These are phyloP conservation scores for Yarrowia osloensis DNA, from an alignment of 805 yeast species.

Conservation along the genomic window DNA sequence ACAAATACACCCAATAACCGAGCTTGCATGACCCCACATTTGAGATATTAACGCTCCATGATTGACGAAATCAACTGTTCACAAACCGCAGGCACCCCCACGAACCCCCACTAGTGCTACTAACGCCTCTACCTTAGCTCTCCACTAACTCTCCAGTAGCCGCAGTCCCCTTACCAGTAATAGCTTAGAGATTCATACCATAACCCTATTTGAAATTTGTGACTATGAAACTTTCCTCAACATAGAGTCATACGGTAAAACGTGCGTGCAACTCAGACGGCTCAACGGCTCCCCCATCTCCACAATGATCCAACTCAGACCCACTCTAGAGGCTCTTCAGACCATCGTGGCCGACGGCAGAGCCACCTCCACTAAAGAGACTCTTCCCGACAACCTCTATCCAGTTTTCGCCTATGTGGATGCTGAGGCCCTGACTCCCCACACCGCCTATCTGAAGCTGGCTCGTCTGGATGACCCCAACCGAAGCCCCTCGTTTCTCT, in stretches of 20 bases:
- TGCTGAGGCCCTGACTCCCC: constrained; percentile 82
- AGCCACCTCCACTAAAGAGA: constrained; percentile 10
- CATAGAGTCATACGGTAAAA: constrained; percentile 17
- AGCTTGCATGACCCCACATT: background rate
- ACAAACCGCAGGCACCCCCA: background rate
- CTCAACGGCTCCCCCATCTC: background rate
- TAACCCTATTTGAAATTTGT: constrained; percentile 28
- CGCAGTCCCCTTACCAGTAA: background rate
- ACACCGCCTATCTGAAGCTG: constrained; percentile 82
- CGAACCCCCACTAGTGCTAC: background rate
- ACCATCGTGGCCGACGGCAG: constrained; percentile 10
- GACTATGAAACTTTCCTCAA: constrained; percentile 22
- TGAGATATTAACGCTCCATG: background rate
- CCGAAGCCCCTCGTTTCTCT: constrained; percentile 58
- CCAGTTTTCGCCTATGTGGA: constrained; percentile 77
- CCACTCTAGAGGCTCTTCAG: constrained; percentile 28
- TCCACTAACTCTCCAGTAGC: background rate
- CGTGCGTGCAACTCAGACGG: background rate
- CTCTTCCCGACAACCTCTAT: constrained; percentile 55
- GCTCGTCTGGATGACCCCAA: constrained; percentile 56
- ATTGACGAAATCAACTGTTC: background rate
- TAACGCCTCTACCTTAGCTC: background rate
- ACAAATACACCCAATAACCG: background rate
- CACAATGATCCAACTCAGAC: constrained; percentile 26
- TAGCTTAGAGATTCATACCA: background rate